Base-by-base conservation (phyloP, 2,329 filamentous ascomycete species). In the Fulvia fulva region DNA sequence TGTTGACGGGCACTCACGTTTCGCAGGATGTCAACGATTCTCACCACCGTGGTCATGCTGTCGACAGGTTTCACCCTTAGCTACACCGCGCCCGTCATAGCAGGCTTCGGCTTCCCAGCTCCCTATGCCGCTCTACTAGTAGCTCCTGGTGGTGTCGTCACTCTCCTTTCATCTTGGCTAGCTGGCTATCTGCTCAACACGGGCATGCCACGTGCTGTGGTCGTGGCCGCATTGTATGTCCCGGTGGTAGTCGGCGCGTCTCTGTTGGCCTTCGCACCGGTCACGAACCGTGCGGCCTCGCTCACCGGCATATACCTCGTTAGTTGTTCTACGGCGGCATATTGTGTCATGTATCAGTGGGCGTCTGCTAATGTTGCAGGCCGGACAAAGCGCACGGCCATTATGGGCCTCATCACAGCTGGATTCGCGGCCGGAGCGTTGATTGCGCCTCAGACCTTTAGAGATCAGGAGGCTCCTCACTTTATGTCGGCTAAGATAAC, bases 301-400 rank as follows among this genome's bases (percentile, higher is more conserved):
- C 60, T 74, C 19, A 63, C 66, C 5, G 72, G 71, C 1, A 67
- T 70, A 50, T 74, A 72, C 46, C 60, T 73, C 9, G 63, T 71
- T 32, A 69, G 71, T 34, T 57, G 65, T 19, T 68, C 70, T 44
- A 67, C 70, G 1, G 69, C 71, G 2, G 63, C 68, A 3, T 56
- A 73, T 19, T 65, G 69, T 8, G 56, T 75, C 9, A 58, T 74
- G 25, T 74, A 71, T 53, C 67, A 66, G 34, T 72, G 71, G 62
- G 51, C 65, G 0, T 62, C 63, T 3, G 61, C 63, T n/a, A 71
- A 65, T 37, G 84, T 89, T 47, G 81, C 83, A 22, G 74, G 72
- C 2, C 70, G 73, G 26, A 75, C 74, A 3, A 75, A 75, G 61
- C 72, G 71, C 45, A 65, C 72, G 22, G 69, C 69, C 1, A 68